Base-by-base conservation (phyloP, 139 green algal genomes). In the Chlorella sp. region DNA sequence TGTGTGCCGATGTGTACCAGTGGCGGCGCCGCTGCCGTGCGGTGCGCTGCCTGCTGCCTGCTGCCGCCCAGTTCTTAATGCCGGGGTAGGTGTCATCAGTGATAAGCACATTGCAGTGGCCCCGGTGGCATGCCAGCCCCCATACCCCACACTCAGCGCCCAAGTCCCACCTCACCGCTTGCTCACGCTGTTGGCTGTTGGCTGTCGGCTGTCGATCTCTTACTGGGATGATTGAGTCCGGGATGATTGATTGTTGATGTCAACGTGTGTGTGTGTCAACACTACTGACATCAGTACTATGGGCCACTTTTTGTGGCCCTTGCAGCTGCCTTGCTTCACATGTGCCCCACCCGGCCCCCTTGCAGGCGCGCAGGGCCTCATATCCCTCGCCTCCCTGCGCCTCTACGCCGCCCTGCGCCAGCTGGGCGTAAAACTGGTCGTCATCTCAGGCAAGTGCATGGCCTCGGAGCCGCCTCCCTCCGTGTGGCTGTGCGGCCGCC, bases 361-460 rank as follows among this genome's bases (percentile, higher is more conserved):
- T 75, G 83, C 87, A 86, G 91, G 91, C 30, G 81, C 85, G 14
- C 82, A 89, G 68, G 91, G 87, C 32, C 61, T 90, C 39, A 93
- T 93, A 22, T 90, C 81, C 24, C 36, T 85, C 30, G 57, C 34
- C 1, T 90, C 87, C 22, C 88, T 93, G 26, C 73, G 81, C n/a
- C 82, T 83, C 32, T 93, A 90, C 60, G 87, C 78, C 9, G 87
- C 87, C 4, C 61, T 90, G 64, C 78, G 87, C 30, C 39, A 68
- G 60, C 79, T 90, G 78, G 87, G 87, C 15, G 87, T 86, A 4
- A 81, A 60, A 32, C 42, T 89, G 24, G 86, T 91, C 14, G 53
- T 94, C 2, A 78, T 95, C 22, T 93, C 92, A 19, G n/a, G n/a
- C n/a, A n/a, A n/a, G n/a, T n/a, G n/a, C n/a, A n/a, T n/a, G n/a